phyloP scores from a whole-genome alignment of 169 alveolate genomes.

The Cryptosporidium felis region DNA sequence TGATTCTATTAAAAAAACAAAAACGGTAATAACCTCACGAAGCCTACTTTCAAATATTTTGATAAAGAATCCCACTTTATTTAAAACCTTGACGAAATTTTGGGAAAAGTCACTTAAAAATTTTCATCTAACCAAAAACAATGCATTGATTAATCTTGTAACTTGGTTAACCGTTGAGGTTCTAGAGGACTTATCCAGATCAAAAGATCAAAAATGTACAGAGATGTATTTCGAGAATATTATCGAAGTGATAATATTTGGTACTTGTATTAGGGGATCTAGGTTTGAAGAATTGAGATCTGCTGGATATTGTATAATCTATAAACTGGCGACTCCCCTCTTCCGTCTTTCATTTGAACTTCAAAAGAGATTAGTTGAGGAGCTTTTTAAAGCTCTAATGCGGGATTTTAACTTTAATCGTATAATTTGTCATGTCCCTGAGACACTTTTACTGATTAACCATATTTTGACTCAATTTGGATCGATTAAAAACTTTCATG shows the following conservation, averaged over 20 bases:
- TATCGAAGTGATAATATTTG: slow-evolving; percentile 29
- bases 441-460: slow-evolving; percentile 22
- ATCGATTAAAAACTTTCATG: background rate
- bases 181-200: slow-evolving; percentile 30
- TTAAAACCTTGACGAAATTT: slow-evolving; percentile 9
- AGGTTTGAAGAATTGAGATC: slow-evolving; percentile 61
- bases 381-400: slow-evolving; percentile 2
- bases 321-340: slow-evolving; percentile 13
- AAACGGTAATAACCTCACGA: slow-evolving; percentile 22
- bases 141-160: slow-evolving; percentile 12
- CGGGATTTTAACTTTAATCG: background rate
- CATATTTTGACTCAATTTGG: slow-evolving; percentile 2
- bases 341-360: slow-evolving; percentile 12
- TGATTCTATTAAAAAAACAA: slow-evolving; percentile 43
- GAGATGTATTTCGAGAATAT: slow-evolving; percentile 6
- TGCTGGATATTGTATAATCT: slow-evolving; percentile 62
- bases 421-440: background rate
- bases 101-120: slow-evolving; percentile 7
- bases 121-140: slow-evolving; percentile 8
- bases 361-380: slow-evolving; percentile 15
- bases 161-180: slow-evolving; percentile 61
- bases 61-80: slow-evolving; percentile 8
- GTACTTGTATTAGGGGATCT: slow-evolving; percentile 29
- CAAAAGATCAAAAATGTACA: slow-evolving; percentile 1
- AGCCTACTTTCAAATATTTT: background rate